A percentile compares a stretch with the other conserved stretches of the same genome.
Conservation (phyloP, 371 early-diverging fungal genomes). For the Parasitella parasitica region DNA sequence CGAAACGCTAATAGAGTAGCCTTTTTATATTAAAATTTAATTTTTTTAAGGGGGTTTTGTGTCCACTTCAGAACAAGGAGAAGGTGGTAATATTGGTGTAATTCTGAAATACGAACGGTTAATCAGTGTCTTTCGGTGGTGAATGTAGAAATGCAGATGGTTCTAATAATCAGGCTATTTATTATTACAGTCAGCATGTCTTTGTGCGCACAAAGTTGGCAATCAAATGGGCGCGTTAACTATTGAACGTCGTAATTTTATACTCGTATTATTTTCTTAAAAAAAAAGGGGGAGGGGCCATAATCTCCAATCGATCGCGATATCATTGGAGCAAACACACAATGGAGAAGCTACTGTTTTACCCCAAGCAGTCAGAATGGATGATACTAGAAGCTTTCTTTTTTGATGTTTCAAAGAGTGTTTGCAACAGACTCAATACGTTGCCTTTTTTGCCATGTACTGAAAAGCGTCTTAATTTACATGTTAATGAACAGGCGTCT, state of each 20-base stretch:
- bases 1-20: not conserved
- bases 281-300: slow-evolving; percentile 12
- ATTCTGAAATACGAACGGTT: not conserved
- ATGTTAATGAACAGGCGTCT: slow-evolving; percentile 21
- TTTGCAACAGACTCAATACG: slow-evolving; percentile 15
- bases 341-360: slow-evolving; percentile 24
- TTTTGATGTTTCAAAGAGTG: slow-evolving; percentile 19
- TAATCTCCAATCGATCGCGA: slow-evolving; percentile 17
- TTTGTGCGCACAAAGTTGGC: not conserved
- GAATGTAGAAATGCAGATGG: not conserved
- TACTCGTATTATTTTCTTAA: not conserved
- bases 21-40: not conserved
- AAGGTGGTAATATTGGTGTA: not conserved
- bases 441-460: slow-evolving; percentile 3
- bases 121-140: not conserved
- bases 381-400: slow-evolving; percentile 29
- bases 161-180: not conserved
- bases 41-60: not conserved
- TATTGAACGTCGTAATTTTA: not conserved
- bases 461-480: slow-evolving; percentile 10
- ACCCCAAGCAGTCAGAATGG: slow-evolving; percentile 34
- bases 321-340: not conserved
- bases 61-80: not conserved
- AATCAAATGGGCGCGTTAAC: not conserved
- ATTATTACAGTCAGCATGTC: not conserved